A percentile compares a stretch with the other conserved stretches of the same genome.
These are phyloP conservation scores for Chlorella sorokiniana DNA, from an alignment of 139 green algal species.

Conservation along the genomic window DNA sequence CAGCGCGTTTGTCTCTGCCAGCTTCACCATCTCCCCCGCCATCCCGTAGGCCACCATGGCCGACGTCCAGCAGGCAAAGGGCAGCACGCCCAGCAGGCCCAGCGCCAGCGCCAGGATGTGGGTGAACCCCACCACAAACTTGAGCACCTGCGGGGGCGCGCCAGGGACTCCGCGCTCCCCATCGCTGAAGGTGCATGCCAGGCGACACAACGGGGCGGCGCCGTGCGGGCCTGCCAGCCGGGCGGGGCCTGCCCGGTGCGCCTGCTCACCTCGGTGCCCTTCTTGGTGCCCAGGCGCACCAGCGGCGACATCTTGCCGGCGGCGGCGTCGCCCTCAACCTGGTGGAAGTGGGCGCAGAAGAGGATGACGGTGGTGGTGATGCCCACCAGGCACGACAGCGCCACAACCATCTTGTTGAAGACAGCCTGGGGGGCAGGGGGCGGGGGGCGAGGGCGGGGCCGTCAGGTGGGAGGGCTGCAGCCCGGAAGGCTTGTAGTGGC, in stretches of 20 bases:
- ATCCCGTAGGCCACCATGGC: constrained; percentile 43
- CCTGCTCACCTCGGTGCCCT: constrained; percentile 32
- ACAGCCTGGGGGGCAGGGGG: constrained; percentile 8
- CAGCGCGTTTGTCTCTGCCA: constrained; percentile 25
- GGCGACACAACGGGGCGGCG: not conserved
- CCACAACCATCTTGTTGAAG: constrained; percentile 32
- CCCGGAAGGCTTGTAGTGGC: not conserved
- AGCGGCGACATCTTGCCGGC: constrained; percentile 87
- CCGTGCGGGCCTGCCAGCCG: too few relatives aligned
- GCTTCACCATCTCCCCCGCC: constrained; percentile 43
- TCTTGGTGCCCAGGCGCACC: constrained; percentile 76
- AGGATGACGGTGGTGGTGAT: constrained; percentile 90
- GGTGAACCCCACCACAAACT: constrained; percentile 33
- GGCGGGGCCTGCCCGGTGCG: not conserved
- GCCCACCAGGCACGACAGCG: constrained; percentile 70
- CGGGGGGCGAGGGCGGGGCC: not conserved
- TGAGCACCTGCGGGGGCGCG: constrained; percentile 17
- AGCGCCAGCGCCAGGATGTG: constrained; percentile 33
- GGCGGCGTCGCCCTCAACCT: constrained; percentile 79
- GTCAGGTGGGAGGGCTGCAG: not conserved
- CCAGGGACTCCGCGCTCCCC: not conserved
- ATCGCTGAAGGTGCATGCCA: not conserved
- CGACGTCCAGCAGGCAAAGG: constrained; percentile 40
- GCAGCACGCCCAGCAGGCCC: constrained; percentile 34
- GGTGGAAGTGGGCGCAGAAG: constrained; percentile 96